These are phyloP conservation scores for Rhizoctonia solani DNA, from an alignment of 1,284 basidiomycete species.

Conservation along the genomic window DNA sequence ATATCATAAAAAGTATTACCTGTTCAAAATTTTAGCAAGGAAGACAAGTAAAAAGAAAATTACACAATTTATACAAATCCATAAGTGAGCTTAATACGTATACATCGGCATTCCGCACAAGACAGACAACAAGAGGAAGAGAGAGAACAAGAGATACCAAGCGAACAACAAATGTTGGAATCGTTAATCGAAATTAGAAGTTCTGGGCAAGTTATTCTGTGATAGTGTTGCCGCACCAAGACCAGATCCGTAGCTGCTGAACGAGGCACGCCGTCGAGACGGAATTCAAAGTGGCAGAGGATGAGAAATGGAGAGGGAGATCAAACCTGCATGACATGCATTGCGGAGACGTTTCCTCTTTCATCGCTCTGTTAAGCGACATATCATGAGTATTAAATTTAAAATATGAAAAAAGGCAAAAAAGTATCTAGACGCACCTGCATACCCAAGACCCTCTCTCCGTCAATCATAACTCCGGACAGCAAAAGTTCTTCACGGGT, in stretches of 20 bases:
- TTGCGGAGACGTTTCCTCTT: constrained; percentile 26
- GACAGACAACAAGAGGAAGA: too few species aligned
- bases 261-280: too few species aligned
- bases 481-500: constrained; percentile 24
- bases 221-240: too few species aligned
- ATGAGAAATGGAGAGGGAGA: not conserved
- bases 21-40: too few species aligned
- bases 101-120: constrained; percentile 8
- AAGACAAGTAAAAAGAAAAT: not conserved
- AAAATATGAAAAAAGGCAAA: too few species aligned
- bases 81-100: not conserved
- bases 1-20: too few species aligned
- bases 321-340: constrained; percentile 33
- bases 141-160: too few species aligned
- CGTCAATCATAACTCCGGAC: constrained; percentile 32
- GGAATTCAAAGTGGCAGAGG: too few species aligned
- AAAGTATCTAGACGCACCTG: not conserved
- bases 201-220: too few species aligned
- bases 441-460: constrained; percentile 29
- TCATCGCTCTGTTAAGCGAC: constrained; percentile 30
- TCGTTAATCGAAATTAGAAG: too few species aligned
- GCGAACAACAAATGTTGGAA: too few species aligned
- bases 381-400: not conserved
- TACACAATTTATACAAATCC: not conserved
- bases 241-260: too few species aligned